phyloP scores from a whole-genome alignment of 2,329 filamentous ascomycete genomes.

The Fusarium chaquense region DNA sequence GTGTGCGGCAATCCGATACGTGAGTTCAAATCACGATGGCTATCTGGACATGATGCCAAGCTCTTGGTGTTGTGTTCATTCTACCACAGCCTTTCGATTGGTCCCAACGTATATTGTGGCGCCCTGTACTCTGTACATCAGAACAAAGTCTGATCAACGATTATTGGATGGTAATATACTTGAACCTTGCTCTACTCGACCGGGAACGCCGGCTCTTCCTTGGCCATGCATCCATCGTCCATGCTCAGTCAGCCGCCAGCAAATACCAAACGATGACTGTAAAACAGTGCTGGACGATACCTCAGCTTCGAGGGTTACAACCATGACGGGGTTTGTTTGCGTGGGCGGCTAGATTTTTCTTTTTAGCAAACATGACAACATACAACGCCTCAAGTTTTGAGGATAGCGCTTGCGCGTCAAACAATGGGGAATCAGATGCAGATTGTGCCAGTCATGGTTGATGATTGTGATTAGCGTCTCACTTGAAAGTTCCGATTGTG shows the following conservation, averaged over 20 bases:
- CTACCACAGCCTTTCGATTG: slow-evolving; percentile 1
- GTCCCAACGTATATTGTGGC: slow-evolving; percentile 11
- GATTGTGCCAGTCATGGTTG: slow-evolving; percentile 1
- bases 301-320: slow-evolving; percentile 20
- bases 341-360: slow-evolving; percentile 6
- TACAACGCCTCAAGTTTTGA: neutral
- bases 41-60: slow-evolving; percentile 22
- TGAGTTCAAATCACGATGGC: slow-evolving; percentile 17
- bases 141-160: slow-evolving; percentile 20
- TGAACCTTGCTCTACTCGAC: slow-evolving; percentile 8
- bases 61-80: slow-evolving; percentile 18
- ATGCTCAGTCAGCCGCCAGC: slow-evolving; percentile 40
- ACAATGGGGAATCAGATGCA: slow-evolving; percentile 24
- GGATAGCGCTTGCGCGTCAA: slow-evolving; percentile 38
- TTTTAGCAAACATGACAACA: neutral
- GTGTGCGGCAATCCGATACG: neutral
- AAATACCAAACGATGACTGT: neutral
- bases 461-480: slow-evolving; percentile 23
- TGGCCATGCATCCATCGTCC: slow-evolving; percentile 30
- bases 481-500: slow-evolving; percentile 19
- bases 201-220: slow-evolving; percentile 37
- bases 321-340: slow-evolving; percentile 21
- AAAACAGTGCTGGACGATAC: neutral
- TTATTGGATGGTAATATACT: neutral
- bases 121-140: slow-evolving; percentile 17